Evolutionary conservation across 108 stramenopile species (phyloP), one percentile per base, ranked within the genome.

Genomic region (Cyclostephanos tholiformis): DNA sequence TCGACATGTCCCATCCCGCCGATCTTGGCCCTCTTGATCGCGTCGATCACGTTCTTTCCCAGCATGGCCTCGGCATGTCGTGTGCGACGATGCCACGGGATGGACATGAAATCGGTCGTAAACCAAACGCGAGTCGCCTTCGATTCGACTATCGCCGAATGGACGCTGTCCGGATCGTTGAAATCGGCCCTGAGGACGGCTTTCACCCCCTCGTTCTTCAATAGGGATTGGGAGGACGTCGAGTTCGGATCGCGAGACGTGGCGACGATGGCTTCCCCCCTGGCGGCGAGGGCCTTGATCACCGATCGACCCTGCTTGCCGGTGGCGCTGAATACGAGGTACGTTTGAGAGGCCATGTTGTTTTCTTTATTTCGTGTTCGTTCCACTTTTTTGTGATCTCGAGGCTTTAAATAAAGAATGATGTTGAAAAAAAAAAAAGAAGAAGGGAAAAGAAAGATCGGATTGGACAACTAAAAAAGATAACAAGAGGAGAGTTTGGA

Each of bases 61-160:
- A 72, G 55, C 53, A 49, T 25, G 64, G 72, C 52, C 55, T 73
- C 72, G 36, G 64, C 72, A 2, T 20, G 55, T 58, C 72, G 53
- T 11, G 64, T 78, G 6, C 63, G 63, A 17, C 49, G 41, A 17
- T 52, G 50, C 66, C 66, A 67, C 3, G 57, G 67, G 52, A 78
- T 72, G 36, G 71, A 53, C 12, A 32, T 72, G 20, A 53, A 78
- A 20, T 78, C 77, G 52, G 77, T 78, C 7, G 71, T 71, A 26
- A 78, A 78, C 77, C 77, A 78, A 43, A 78, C 35, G 6, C 72
- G 63, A 1, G 71, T 72, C n/a, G 77, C 77, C 2, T 78, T 60
- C 11, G 77, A 78, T 57, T 65, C 72, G 44, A 57, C 65, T n/a
- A 78, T 64, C 16, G 77, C 77, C 27, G 64, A 36, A n/a, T 44